Conservation (phyloP, 306 rosid genomes). For the Citrullus amarus region DNA sequence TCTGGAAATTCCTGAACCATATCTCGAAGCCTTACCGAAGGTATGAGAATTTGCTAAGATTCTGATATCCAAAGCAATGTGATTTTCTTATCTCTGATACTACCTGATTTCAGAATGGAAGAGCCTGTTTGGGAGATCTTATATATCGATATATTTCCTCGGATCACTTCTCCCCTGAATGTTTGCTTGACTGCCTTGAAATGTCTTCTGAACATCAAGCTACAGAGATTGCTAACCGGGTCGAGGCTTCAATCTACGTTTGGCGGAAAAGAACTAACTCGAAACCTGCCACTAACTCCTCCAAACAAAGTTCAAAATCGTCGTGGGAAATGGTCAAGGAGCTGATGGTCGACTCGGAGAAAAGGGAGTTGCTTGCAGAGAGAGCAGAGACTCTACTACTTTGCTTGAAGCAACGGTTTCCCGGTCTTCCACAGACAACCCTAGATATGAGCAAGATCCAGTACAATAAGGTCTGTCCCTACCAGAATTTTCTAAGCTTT, state of each 20-base stretch:
- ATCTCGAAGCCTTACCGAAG: slow-evolving; percentile 82
- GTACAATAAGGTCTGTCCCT: slow-evolving; percentile 53
- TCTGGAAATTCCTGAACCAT: slow-evolving; percentile 78
- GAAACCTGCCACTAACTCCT: slow-evolving; percentile 29
- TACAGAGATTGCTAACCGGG: slow-evolving; percentile 69
- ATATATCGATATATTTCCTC: slow-evolving; percentile 79
- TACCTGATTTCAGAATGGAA: slow-evolving; percentile 59
- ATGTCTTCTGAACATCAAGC: slow-evolving; percentile 95
- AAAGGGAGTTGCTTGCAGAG: slow-evolving; percentile 75
- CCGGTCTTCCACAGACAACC: slow-evolving; percentile 86
- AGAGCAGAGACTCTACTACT: slow-evolving; percentile 78
- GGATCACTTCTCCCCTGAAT: slow-evolving; percentile 79
- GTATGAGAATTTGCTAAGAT: slow-evolving; percentile 17
- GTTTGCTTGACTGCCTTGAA: slow-evolving; percentile 78
- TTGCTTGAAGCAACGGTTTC: slow-evolving; percentile 78
- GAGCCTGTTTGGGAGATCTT: slow-evolving; percentile 73
- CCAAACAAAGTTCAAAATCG: slow-evolving; percentile 49
- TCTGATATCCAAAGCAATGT: not conserved
- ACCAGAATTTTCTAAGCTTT: not conserved
- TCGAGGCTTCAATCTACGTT: slow-evolving; percentile 63
- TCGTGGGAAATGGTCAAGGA: slow-evolving; percentile 99
- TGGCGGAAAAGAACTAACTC: slow-evolving; percentile 56
- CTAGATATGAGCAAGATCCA: slow-evolving; percentile 92
- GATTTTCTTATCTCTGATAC: slow-evolving; percentile 1
- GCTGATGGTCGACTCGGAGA: slow-evolving; percentile 76